Evolutionary conservation across 192 early-diverging fungal genomes (phyloP).

Genomic region (Coemansia sp.): DNA sequence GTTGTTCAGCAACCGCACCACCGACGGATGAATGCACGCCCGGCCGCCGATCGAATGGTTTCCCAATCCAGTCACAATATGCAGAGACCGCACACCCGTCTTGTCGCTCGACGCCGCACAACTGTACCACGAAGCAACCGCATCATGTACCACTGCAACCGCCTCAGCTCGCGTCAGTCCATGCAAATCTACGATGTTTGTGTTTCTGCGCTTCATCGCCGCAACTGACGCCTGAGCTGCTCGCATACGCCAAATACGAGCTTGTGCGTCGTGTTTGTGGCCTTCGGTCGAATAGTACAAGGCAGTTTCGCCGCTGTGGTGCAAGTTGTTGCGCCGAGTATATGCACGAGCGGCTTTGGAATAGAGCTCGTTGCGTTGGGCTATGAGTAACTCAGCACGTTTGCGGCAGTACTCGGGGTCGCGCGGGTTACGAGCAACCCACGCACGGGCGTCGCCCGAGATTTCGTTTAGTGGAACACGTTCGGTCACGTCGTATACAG

Average conservation of each 20-base stretch:
- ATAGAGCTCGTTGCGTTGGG: constrained; percentile 47
- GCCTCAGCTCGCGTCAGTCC: constrained; percentile 67
- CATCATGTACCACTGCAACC: constrained; percentile 59
- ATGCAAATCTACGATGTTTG: constrained; percentile 67
- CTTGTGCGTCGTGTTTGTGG: constrained; percentile 30
- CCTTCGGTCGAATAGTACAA: constrained; percentile 48
- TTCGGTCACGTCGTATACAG: constrained; percentile 16
- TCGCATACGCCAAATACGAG: constrained; percentile 52
- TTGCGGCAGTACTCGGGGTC: constrained; percentile 40
- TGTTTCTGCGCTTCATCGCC: constrained; percentile 45
- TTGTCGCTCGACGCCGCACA: neutral
- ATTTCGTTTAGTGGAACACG: constrained; percentile 33
- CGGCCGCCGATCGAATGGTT: constrained; percentile 62
- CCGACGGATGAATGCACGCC: constrained; percentile 58
- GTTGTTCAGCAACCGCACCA: constrained; percentile 51
- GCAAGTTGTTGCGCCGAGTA: constrained; percentile 12
- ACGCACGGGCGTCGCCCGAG: constrained; percentile 30
- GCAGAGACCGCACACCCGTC: constrained; percentile 44
- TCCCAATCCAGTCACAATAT: constrained; percentile 68
- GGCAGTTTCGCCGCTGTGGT: constrained; percentile 35
- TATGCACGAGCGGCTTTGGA: constrained; percentile 41
- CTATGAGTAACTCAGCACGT: constrained; percentile 14
- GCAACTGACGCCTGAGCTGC: constrained; percentile 48
- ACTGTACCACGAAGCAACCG: constrained; percentile 57
- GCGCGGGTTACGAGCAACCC: constrained; percentile 25